Base-by-base conservation (phyloP, 305 asterid species). In the Rubia balearica region DNA sequence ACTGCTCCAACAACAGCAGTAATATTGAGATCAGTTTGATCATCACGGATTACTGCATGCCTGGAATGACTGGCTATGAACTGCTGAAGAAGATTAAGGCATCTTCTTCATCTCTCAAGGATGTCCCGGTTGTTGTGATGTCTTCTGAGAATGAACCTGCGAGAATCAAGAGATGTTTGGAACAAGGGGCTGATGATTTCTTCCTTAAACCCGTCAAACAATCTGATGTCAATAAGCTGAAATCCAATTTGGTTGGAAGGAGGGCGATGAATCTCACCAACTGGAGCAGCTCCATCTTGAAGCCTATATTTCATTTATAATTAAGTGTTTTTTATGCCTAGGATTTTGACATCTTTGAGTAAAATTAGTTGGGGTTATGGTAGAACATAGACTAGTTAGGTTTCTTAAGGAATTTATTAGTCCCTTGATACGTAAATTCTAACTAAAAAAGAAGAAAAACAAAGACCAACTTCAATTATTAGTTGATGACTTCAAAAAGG, bases 141-240 rank as follows among this genome's bases (percentile, higher is more conserved):
- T 79, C 83, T 2, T 76, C 81, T 2, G 83, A 82, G 62, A 79
- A 76, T 74, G 65, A 71, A 22, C 83, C 81, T 14, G 71, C 83
- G 22, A 76, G 81, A 41, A 82, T 79, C 14, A 74, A 65, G 41
- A 74, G 76, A 33, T 82, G 85, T 66, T 76, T 82, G 57, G 81
- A 82, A 75, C 72, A 82, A 16, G 85, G 85, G 36, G 85, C 83
- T n/a, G 74, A 82, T 41, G 81, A 82, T 40, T 82, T 82, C 53
- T 74, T 82, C 46, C 80, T 82, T 10, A 82, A 82, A 65, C 85
- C 83, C 21, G 78, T 82, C 21, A 77, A 68, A 30, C 81, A 76
- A 71, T 71, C 85, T 19, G 85, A 82, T 62, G 78, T 74, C 9
- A 79, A 71, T 27, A 76, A 68, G 61, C 76, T 82, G 16, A 74